Evolutionary conservation across 768 basidiomycete genomes (phyloP).

Genomic region (Psilocybe azurescens): DNA sequence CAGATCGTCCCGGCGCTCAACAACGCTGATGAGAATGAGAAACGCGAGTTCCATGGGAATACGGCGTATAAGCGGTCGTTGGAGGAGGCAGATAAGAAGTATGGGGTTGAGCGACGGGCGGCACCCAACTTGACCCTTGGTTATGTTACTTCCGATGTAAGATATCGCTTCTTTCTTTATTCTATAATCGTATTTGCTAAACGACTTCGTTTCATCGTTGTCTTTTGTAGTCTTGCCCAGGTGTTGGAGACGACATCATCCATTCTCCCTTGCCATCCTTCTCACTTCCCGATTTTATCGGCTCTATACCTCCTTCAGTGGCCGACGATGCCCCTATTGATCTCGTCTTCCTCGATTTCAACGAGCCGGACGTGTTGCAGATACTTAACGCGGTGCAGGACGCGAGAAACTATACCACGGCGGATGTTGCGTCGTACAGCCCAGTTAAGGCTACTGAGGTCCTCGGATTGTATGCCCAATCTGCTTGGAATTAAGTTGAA

Average conservation of each 20-base stretch:
- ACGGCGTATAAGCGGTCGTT: constrained; percentile 60
- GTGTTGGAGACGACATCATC: constrained; percentile 72
- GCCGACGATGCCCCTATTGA: constrained; percentile 61
- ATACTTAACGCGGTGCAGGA: constrained; percentile 64
- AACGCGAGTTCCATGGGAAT: constrained; percentile 48
- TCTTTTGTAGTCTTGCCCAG: constrained; percentile 62
- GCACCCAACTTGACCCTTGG: constrained; percentile 66
- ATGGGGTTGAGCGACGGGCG: constrained; percentile 43
- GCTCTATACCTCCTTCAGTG: constrained; percentile 56
- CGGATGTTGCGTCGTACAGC: constrained; percentile 63
- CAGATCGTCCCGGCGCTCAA: constrained; percentile 61
- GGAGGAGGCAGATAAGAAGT: constrained; percentile 53
- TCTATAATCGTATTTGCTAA: not conserved
- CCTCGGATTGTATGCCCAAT: constrained; percentile 62
- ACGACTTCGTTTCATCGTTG: not conserved
- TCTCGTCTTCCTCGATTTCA: constrained; percentile 79
- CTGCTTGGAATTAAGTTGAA: constrained; percentile 44
- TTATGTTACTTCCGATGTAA: constrained; percentile 75
- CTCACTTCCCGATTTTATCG: constrained; percentile 60
- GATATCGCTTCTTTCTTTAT: constrained; percentile 22
- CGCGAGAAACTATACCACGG: constrained; percentile 49
- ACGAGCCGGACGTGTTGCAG: constrained; percentile 52
- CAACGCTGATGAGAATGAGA: constrained; percentile 43
- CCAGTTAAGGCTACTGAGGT: constrained; percentile 52
- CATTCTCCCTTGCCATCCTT: constrained; percentile 69